Evolutionary conservation across 139 green algal genomes (phyloP).

Genomic region (Raphidocelis subcapitata): DNA sequence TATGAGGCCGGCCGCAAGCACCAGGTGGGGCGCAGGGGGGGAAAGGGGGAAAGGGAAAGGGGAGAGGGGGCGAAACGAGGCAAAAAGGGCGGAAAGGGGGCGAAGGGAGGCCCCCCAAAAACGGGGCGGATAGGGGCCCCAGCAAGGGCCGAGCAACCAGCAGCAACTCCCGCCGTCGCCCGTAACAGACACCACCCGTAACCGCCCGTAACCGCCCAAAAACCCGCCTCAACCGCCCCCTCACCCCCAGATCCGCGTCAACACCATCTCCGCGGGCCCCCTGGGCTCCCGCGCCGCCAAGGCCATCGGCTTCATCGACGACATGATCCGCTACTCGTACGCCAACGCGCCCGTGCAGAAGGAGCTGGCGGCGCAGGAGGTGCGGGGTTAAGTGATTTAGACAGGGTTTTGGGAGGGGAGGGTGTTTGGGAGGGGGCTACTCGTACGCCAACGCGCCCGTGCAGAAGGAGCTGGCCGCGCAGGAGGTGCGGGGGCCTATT

Average conservation of each 20-base stretch:
- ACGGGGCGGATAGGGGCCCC: too few relatives aligned
- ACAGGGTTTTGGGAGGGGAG: too few relatives aligned
- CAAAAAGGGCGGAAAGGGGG: too few relatives aligned
- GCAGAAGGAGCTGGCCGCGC: conserved; percentile 90
- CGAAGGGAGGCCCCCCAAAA: too few relatives aligned
- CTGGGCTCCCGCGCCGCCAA: conserved; percentile 93
- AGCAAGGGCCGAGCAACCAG: too few relatives aligned
- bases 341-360: conserved; percentile 96
- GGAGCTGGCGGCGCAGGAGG: conserved; percentile 71
- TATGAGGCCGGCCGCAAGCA: conserved; percentile 97
- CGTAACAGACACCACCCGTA: not conserved
- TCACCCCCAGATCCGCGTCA: conserved; percentile 63
- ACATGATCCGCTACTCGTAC: conserved; percentile 91
- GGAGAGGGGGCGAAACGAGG: too few relatives aligned
- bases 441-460: conserved; percentile 89
- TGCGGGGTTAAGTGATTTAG: too few relatives aligned
- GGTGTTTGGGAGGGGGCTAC: too few relatives aligned
- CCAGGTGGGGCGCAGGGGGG: conserved; percentile 73
- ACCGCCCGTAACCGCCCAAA: not conserved
- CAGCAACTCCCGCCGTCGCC: not conserved
- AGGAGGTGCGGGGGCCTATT: too few relatives aligned
- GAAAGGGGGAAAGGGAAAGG: too few relatives aligned
- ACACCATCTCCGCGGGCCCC: conserved; percentile 84
- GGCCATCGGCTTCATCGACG: conserved; percentile 99
- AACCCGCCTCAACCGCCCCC: not conserved